Conservation (phyloP, 2,329 filamentous ascomycete species). For the Aspergillus caelatus region DNA sequence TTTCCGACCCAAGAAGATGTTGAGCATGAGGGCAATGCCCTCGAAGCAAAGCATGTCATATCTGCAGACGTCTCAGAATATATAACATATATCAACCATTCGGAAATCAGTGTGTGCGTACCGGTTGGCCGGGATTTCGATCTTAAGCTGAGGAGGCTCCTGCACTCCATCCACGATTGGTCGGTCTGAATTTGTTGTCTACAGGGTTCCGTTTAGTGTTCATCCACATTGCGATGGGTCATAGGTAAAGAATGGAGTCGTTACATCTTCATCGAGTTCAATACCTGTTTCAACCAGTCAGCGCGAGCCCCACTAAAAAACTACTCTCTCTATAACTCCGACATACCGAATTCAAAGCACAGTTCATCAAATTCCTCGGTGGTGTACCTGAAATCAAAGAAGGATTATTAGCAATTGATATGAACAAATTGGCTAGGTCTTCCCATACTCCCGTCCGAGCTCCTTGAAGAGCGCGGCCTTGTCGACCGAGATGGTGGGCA, state of each 20-base stretch:
- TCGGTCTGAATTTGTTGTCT: slow-evolving; percentile 73
- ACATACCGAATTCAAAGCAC: slow-evolving; percentile 90
- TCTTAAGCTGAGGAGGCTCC: slow-evolving; percentile 91
- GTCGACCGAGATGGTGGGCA: slow-evolving; percentile 97
- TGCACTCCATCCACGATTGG: slow-evolving; percentile 76
- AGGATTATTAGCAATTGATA: slow-evolving; percentile 18
- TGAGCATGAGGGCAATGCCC: slow-evolving; percentile 92
- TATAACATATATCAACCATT: neutral
- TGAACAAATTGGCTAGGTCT: neutral
- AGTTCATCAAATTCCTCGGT: slow-evolving; percentile 95
- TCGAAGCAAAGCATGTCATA: slow-evolving; percentile 97
- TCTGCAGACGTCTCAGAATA: slow-evolving; percentile 40
- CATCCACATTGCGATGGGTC: neutral
- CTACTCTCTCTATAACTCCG: slow-evolving; percentile 12
- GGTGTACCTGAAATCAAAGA: slow-evolving; percentile 65
- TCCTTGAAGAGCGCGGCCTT: slow-evolving; percentile 95
- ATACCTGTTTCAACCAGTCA: slow-evolving; percentile 59
- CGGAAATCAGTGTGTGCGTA: slow-evolving; percentile 50
- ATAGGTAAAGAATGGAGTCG: neutral
- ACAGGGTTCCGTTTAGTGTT: slow-evolving; percentile 9
- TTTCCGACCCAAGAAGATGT: slow-evolving; percentile 83
- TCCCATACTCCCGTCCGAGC: slow-evolving; percentile 79
- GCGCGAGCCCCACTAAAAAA: slow-evolving; percentile 29
- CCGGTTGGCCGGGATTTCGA: slow-evolving; percentile 95
- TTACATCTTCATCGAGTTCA: slow-evolving; percentile 89